These are phyloP conservation scores for Linum trigynum DNA, from an alignment of 345 rosid genomes.

Conservation along the genomic window DNA sequence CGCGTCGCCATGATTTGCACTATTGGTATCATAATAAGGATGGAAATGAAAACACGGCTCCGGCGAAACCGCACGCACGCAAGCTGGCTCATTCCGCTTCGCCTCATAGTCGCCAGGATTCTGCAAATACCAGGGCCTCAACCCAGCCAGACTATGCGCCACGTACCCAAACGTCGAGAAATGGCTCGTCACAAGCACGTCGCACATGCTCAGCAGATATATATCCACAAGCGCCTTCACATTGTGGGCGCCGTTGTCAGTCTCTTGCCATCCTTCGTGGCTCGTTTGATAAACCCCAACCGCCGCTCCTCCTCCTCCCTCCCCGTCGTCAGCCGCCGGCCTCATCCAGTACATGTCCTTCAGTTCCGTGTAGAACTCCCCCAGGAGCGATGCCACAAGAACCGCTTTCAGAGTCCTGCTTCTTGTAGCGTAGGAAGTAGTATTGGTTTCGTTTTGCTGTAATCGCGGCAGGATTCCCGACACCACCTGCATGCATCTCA, in stretches of 20 bases:
- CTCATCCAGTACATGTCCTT: conserved; percentile 22
- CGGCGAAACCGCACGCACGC: conserved; percentile 11
- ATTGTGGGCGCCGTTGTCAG: conserved; percentile 17
- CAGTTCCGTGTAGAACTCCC: conserved; percentile 6
- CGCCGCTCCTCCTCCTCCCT: conserved; percentile 7
- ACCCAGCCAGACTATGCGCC: conserved; percentile 27
- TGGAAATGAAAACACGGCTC: conserved; percentile 23
- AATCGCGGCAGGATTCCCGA: conserved; percentile 11
- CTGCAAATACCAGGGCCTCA: conserved; percentile 22
- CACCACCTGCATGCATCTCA: conserved; percentile 1
- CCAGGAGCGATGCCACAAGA: not conserved
- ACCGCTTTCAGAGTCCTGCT: not conserved
- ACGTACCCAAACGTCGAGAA: conserved; percentile 32
- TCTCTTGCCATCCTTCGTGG: conserved; percentile 21
- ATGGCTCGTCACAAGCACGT: conserved; percentile 21
- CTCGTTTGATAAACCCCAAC: conserved; percentile 26
- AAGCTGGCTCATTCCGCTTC: conserved; percentile 11
- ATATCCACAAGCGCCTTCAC: conserved; percentile 24
- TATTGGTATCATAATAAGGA: conserved; percentile 4
- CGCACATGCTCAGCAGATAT: conserved; percentile 23
- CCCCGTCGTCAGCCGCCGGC: conserved; percentile 3
- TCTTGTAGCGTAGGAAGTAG: not conserved
- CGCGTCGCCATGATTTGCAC: not conserved
- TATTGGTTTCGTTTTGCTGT: not conserved
- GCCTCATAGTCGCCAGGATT: conserved; percentile 6